phyloP scores from a whole-genome alignment of 805 yeast species.

The Candida odintsovae region DNA sequence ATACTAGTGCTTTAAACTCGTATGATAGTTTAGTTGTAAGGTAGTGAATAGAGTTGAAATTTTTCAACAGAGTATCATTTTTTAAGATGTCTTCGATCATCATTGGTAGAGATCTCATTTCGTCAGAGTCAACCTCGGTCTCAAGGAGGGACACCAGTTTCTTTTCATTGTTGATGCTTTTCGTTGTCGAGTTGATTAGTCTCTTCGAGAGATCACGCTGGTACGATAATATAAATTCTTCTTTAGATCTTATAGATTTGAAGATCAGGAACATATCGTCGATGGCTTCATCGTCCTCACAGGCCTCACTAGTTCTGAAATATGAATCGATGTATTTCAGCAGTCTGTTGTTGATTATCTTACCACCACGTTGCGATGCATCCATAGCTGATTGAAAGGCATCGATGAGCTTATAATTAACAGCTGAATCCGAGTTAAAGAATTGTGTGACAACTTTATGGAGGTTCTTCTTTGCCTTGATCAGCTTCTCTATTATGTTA shows the following conservation, averaged over 20 bases:
- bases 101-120: conserved; percentile 6
- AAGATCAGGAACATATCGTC: conserved; percentile 14
- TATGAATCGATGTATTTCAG: conserved; percentile 16
- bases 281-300: background rate
- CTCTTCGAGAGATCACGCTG: conserved; percentile 19
- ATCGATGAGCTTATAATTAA: conserved; percentile 18
- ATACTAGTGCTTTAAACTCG: conserved; percentile 17
- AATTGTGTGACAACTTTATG: conserved; percentile 4
- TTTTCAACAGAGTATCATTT: background rate
- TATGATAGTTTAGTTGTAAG: background rate
- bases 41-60: background rate
- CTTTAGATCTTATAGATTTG: conserved; percentile 19
- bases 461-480: conserved; percentile 15
- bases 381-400: conserved; percentile 14
- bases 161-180: conserved; percentile 8
- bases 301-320: conserved; percentile 6
- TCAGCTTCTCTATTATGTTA: conserved; percentile 10
- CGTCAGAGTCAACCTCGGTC: conserved; percentile 14
- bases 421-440: conserved; percentile 7
- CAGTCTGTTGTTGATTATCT: conserved; percentile 9
- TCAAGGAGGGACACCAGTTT: conserved; percentile 6
- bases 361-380: conserved; percentile 1
- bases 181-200: conserved; percentile 9
- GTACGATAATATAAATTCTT: conserved; percentile 14
- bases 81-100: conserved; percentile 19